Conservation (phyloP, 1,139 yeast species). For the Candida sp. region DNA sequence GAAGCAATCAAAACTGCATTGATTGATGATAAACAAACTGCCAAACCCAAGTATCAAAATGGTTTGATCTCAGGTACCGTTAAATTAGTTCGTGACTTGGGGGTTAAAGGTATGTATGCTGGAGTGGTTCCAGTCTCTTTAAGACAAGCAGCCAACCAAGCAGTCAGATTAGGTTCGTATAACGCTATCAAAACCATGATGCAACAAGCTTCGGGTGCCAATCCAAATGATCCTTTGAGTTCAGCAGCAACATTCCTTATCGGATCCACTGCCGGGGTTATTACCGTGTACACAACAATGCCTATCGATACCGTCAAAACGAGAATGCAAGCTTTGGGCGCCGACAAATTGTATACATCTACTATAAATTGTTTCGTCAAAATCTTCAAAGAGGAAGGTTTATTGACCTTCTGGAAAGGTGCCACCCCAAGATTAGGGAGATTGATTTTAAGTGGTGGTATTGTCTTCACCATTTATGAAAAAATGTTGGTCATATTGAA, state of each 20-base stretch:
- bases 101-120: constrained; percentile 78
- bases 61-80: constrained; percentile 64
- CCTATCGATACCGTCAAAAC: constrained; percentile 98
- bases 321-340: constrained; percentile 93
- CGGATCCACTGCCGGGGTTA: constrained; percentile 90
- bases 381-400: constrained; percentile 86
- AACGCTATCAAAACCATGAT: constrained; percentile 80
- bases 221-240: constrained; percentile 71
- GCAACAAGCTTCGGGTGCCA: constrained; percentile 67
- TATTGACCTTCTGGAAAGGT: constrained; percentile 94
- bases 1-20: constrained; percentile 96
- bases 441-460: constrained; percentile 89
- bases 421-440: constrained; percentile 97
- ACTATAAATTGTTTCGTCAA: constrained; percentile 79
- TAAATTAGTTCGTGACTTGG: constrained; percentile 69
- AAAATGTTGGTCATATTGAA: constrained; percentile 66
- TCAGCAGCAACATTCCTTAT: constrained; percentile 80
- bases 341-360: constrained; percentile 64
- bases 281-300: constrained; percentile 96
- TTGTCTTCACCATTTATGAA: constrained; percentile 92
- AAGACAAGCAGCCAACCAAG: constrained; percentile 95
- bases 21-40: constrained; percentile 84
- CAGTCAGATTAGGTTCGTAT: constrained; percentile 91
- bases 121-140: constrained; percentile 91
- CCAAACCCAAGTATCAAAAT: constrained; percentile 71